phyloP scores from a whole-genome alignment of 1,284 basidiomycete species.

The Boletus sp. region DNA sequence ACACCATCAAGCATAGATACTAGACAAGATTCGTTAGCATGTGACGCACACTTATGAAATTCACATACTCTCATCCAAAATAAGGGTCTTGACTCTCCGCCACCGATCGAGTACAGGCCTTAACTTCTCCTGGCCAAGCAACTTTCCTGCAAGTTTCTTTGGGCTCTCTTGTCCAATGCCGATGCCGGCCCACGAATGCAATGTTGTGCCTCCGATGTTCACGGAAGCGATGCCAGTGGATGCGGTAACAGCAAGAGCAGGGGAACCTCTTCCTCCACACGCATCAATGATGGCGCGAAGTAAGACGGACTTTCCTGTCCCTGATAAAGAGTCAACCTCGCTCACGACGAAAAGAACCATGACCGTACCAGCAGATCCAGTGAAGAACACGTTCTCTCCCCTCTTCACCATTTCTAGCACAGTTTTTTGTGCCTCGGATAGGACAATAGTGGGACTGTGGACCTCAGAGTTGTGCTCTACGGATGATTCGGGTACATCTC shows the following conservation, averaged over 20 bases:
- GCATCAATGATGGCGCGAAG: conserved; percentile 87
- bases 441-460: conserved; percentile 13
- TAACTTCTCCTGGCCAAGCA: conserved; percentile 65
- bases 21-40: conserved; percentile 38
- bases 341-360: neutral
- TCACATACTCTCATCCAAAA: conserved; percentile 89
- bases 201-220: conserved; percentile 91
- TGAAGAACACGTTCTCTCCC: conserved; percentile 76
- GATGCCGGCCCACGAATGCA: conserved; percentile 93
- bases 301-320: conserved; percentile 94
- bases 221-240: conserved; percentile 93
- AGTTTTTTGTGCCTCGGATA: conserved; percentile 57
- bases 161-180: conserved; percentile 79
- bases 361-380: conserved; percentile 73
- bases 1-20: conserved; percentile 98
- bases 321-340: conserved; percentile 46
- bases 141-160: conserved; percentile 66
- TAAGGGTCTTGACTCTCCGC: conserved; percentile 77
- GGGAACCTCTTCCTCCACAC: conserved; percentile 55
- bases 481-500: neutral
- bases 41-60: neutral
- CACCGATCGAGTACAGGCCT: conserved; percentile 72
- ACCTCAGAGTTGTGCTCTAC: neutral
- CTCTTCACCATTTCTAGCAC: conserved; percentile 54
- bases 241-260: conserved; percentile 90